phyloP scores from a whole-genome alignment of 306 rosid genomes.

The Inga leiocalycina region DNA sequence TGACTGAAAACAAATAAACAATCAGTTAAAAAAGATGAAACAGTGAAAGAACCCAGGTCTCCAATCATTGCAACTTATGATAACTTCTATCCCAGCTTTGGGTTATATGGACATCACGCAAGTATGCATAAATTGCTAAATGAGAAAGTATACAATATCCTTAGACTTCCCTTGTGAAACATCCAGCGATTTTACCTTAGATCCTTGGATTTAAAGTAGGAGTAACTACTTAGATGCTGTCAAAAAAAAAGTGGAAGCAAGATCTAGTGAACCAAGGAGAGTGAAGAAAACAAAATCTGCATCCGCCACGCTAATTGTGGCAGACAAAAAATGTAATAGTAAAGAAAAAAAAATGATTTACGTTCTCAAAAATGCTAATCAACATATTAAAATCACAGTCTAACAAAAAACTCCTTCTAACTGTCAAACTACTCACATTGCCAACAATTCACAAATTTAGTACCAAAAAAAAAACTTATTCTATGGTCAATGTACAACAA shows the following conservation, averaged over 20 bases:
- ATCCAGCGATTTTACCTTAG: not conserved
- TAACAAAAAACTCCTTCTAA: too few species aligned
- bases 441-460: not conserved
- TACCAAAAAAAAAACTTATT: not conserved
- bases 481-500: not conserved
- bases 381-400: not conserved
- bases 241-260: not conserved
- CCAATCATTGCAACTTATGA: not conserved
- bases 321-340: not conserved
- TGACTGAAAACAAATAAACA: conserved; percentile 45
- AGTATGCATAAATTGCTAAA: not conserved
- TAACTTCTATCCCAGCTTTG: not conserved
- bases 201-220: not conserved
- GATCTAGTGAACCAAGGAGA: not conserved
- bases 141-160: not conserved
- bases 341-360: too few species aligned
- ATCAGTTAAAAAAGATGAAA: not conserved
- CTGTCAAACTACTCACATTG: not conserved
- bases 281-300: conserved; percentile 26
- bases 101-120: not conserved
- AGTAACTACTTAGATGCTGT: not conserved
- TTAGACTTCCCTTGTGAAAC: not conserved
- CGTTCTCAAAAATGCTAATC: not conserved
- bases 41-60: conserved; percentile 1
- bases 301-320: not conserved